These are phyloP conservation scores for Botrytis tulipae DNA, from an alignment of 2,329 filamentous ascomycete species.

Conservation along the genomic window DNA sequence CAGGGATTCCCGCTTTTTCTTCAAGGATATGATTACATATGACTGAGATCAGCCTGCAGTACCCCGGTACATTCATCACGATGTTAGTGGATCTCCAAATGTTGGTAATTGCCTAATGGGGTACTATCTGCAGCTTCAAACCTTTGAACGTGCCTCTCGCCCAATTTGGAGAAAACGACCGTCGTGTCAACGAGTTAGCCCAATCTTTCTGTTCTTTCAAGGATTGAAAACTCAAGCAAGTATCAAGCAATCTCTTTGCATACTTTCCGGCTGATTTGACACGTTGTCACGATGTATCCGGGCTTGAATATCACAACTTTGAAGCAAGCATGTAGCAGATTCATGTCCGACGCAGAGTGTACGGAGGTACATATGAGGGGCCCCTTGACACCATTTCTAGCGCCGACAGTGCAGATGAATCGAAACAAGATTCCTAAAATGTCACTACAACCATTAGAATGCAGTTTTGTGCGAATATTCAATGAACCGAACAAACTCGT, in stretches of 20 bases:
- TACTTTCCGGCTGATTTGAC: constrained; percentile 1
- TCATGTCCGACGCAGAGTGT: not conserved
- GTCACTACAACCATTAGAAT: not conserved
- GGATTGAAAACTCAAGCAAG: not conserved
- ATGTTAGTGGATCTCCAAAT: constrained; percentile 9
- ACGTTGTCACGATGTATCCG: constrained; percentile 5
- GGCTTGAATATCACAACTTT: not conserved
- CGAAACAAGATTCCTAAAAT: not conserved
- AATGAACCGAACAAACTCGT: not conserved
- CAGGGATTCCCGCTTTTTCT: constrained; percentile 8
- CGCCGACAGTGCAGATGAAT: not conserved
- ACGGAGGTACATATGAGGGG: not conserved
- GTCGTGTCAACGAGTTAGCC: not conserved
- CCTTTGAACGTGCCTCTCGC: constrained; percentile 8
- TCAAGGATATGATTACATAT: constrained; percentile 12
- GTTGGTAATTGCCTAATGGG: constrained; percentile 11
- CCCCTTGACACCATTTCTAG: constrained; percentile 1
- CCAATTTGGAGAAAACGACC: constrained; percentile 9
- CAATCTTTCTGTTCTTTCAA: not conserved
- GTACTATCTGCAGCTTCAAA: constrained; percentile 17
- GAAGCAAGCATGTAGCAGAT: not conserved
- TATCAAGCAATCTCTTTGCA: not conserved
- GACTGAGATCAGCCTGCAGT: constrained; percentile 19
- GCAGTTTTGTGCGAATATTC: not conserved
- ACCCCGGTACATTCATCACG: constrained; percentile 13